Percentiles rank a stretch among this genome's conserved stretches.
phyloP scores from a whole-genome alignment of 208 protist genomes.

The Herpetomonas muscarum region DNA sequence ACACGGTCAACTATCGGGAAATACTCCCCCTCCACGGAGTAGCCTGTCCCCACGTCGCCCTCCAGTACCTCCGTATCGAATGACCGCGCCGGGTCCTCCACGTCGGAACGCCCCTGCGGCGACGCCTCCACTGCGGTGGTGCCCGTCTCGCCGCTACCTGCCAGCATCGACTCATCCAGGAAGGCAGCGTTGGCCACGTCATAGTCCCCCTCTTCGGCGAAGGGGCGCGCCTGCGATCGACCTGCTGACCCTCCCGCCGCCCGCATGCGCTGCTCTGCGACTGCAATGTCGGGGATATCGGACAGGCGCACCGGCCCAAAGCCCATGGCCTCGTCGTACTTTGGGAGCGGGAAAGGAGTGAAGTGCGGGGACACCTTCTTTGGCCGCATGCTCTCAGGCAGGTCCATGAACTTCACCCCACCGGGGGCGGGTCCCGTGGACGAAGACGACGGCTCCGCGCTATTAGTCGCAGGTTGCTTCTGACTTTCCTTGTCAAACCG shows the following conservation, averaged over 20 bases:
- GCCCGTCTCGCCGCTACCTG: not conserved
- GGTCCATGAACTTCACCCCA: conserved; percentile 15
- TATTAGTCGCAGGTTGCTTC: too few relatives aligned
- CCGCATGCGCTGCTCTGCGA: conserved; percentile 29
- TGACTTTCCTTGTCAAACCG: too few relatives aligned
- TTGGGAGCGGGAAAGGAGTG: conserved; percentile 83
- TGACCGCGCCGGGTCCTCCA: too few relatives aligned
- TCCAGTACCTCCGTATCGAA: conserved; percentile 1
- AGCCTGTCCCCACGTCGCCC: conserved; percentile 24
- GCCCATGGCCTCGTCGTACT: conserved; percentile 69
- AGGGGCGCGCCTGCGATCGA: not conserved
- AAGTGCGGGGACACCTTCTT: conserved; percentile 50
- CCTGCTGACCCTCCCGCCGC: not conserved
- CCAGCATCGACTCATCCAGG: not conserved
- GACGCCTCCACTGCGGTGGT: too few relatives aligned
- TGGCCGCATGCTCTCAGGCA: conserved; percentile 74
- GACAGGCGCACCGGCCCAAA: conserved; percentile 73
- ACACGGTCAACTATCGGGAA: conserved; percentile 74
- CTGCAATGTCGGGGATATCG: conserved; percentile 77
- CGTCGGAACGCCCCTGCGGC: too few relatives aligned
- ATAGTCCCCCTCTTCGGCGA: conserved; percentile 5
- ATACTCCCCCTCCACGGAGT: conserved; percentile 36
- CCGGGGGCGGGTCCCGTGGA: not conserved
- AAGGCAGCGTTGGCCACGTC: not conserved
- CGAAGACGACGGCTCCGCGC: too few relatives aligned